Base-by-base conservation (phyloP, 805 yeast genomes). In the Alloascoidea hylecoeti region DNA sequence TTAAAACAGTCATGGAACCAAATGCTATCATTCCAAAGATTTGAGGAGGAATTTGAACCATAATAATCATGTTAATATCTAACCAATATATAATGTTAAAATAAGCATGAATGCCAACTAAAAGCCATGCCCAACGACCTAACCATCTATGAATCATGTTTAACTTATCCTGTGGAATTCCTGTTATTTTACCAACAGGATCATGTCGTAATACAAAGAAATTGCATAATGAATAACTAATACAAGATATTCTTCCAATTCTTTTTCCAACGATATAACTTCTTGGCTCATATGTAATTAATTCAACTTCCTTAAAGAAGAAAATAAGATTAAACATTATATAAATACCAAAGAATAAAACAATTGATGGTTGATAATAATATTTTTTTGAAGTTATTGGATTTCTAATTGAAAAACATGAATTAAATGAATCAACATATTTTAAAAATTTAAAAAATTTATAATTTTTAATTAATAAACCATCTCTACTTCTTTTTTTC, bases 1-100 rank as follows among this genome's bases (percentile, higher is more conserved):
- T 55, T 38, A 66, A 45, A 34, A 64, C 35, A 16, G 53, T 54
- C 47, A 65, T 55, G 34, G 58, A 49, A 4, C 52, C 56, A 41
- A 57, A 62, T 2, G 71, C 63, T 35, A 68, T 66, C 49, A 61
- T 56, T 5, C 73, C 74, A 49, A 67, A 67, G n/a, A 63, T 61
- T 41, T 63, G 68, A 1, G 72, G 72, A 3, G 74, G 73, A 34
- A 66, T 66, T 16, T 46, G 34, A 5, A 67, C 39, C 70, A 64
- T 63, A 6, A 62, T 46, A 4, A 48, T 39, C 39, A 63, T 60
- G 18, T 57, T 53, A 37, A 64, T 35, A 4, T 46, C 49, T n/a
- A 64, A 41, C 72, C 72, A 68, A 45, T 67, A 66, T 14, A 46
- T 41, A 14, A 52, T 42, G 2, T 58, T 42, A 15, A 63, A 38